Percentiles rank a stretch among this genome's conserved stretches.
phyloP scores from a whole-genome alignment of 2,329 filamentous ascomycete genomes.

The Fusarium xyrophilum region DNA sequence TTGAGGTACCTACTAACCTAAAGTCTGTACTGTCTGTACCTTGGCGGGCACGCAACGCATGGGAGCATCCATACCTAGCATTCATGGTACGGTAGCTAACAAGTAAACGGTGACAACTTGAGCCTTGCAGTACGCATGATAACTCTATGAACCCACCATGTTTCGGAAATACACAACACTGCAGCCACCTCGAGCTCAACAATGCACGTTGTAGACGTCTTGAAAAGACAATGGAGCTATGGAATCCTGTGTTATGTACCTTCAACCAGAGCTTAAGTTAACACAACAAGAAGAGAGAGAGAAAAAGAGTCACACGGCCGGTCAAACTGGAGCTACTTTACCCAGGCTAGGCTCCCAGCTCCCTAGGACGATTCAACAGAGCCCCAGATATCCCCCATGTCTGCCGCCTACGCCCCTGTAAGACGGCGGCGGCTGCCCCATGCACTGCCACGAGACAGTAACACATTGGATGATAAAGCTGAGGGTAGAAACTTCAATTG shows the following conservation, averaged over 20 bases:
- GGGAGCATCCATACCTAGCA: neutral
- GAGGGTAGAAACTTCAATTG: conserved; percentile 5
- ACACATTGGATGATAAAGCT: conserved; percentile 37
- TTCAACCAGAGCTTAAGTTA: neutral
- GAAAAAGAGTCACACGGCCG: conserved; percentile 16
- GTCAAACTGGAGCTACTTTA: conserved; percentile 1
- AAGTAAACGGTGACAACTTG: neutral
- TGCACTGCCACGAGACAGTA: conserved; percentile 44
- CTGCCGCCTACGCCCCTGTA: conserved; percentile 14
- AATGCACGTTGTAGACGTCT: neutral
- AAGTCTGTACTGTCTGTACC: neutral
- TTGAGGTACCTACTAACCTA: neutral
- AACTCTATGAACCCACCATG: neutral
- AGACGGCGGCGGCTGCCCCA: conserved; percentile 37
- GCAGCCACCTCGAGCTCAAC: neutral
- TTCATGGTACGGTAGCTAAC: neutral
- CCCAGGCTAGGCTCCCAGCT: conserved; percentile 6
- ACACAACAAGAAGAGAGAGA: neutral
- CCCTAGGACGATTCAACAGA: conserved; percentile 2
- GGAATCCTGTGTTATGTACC: neutral
- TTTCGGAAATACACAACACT: neutral
- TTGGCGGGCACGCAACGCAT: neutral
- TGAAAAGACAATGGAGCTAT: neutral
- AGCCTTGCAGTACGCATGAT: neutral
- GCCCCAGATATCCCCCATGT: conserved; percentile 14